These are phyloP conservation scores for Pichia cactophila DNA, from an alignment of 1,139 yeast genomes.

Conservation along the genomic window DNA sequence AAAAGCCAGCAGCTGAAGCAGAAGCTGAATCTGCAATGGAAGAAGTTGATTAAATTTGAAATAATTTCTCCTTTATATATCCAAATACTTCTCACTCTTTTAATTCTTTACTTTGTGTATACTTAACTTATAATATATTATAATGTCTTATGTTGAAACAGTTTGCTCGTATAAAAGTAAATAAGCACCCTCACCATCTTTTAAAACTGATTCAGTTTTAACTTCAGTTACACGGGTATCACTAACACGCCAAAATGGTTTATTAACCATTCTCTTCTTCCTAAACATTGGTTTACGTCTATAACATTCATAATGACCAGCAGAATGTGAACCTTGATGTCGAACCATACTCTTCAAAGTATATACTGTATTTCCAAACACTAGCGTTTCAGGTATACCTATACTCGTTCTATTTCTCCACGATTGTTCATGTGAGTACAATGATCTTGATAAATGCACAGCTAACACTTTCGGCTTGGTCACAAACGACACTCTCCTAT, in stretches of 20 bases:
- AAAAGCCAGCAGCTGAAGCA: conserved; percentile 47
- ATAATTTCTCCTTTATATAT: conserved; percentile 32
- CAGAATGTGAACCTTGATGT: conserved; percentile 83
- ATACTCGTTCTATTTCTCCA: conserved; percentile 75
- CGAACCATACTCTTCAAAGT: conserved; percentile 64
- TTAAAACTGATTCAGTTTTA: conserved; percentile 49
- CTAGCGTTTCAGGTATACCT: conserved; percentile 46
- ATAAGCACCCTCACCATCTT: conserved; percentile 69
- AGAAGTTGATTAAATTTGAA: conserved; percentile 64
- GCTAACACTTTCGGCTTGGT: conserved; percentile 66
- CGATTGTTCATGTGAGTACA: conserved; percentile 62
- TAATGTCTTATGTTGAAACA: neutral
- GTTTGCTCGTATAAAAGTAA: conserved; percentile 65
- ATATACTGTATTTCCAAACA: conserved; percentile 41
- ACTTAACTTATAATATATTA: neutral
- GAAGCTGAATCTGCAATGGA: conserved; percentile 94
- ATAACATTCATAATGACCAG: conserved; percentile 86
- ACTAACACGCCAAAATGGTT: conserved; percentile 83
- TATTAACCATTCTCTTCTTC: conserved; percentile 26
- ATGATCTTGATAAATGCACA: conserved; percentile 76
- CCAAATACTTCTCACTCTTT: neutral
- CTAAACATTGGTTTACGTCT: conserved; percentile 54
- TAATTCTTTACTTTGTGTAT: neutral
- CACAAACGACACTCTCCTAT: conserved; percentile 53
- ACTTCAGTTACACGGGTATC: conserved; percentile 67